Evolutionary conservation across 306 rosid genomes (phyloP).

Genomic region (Trifolium dubium): DNA sequence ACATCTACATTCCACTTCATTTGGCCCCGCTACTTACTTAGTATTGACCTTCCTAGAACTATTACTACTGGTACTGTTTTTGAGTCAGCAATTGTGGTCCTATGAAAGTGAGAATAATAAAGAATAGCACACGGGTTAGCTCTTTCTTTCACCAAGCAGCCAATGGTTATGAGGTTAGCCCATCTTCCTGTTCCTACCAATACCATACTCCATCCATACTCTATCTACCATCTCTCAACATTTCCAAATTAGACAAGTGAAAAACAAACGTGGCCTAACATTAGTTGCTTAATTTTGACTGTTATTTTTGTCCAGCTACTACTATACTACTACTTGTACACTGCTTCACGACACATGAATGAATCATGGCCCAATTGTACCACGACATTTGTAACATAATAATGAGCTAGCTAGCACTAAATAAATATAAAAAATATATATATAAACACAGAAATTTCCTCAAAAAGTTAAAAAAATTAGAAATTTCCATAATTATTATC

Average conservation of each 20-base stretch:
- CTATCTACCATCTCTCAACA: background rate
- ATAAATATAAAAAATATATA: no score
- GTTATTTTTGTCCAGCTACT: conserved; percentile 5
- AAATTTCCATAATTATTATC: background rate
- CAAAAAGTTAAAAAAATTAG: background rate
- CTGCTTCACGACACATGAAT: conserved; percentile 13
- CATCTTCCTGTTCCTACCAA: conserved; percentile 14
- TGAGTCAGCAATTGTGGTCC: background rate
- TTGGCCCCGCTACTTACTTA: no score
- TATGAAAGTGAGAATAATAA: background rate
- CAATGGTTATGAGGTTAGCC: conserved; percentile 1
- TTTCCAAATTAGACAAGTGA: background rate
- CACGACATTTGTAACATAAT: background rate
- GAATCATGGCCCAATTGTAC: background rate
- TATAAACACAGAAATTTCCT: background rate
- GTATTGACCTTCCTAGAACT: no score
- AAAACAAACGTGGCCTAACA: background rate
- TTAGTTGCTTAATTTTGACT: conserved; percentile 7
- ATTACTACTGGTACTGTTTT: no score
- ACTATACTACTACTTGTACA: background rate
- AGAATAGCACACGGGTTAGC: conserved; percentile 24
- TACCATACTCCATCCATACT: background rate
- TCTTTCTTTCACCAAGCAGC: background rate
- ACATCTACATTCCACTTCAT: no score
- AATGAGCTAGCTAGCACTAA: background rate